These are phyloP conservation scores for Acanthamoeba triangularis DNA, from an alignment of 208 protist species.

Conservation along the genomic window DNA sequence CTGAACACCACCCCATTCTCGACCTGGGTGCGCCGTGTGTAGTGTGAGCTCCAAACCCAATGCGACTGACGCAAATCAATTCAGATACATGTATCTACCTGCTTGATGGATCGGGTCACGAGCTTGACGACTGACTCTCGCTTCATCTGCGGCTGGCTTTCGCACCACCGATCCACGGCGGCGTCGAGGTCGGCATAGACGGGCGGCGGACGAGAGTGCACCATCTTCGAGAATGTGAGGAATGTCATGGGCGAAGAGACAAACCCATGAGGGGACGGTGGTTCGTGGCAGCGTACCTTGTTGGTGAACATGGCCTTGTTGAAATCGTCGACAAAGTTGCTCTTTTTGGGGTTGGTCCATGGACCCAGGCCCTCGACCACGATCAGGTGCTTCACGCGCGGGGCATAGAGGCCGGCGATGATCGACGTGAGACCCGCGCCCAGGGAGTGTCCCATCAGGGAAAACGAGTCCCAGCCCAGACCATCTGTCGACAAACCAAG, in stretches of 20 bases:
- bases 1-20: conserved; percentile 35
- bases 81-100: too few relatives aligned
- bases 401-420: conserved; percentile 30
- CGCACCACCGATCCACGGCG: conserved; percentile 1
- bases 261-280: neutral
- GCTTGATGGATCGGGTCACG: conserved; percentile 1
- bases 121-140: neutral
- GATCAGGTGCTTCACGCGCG: neutral
- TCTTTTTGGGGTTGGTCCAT: neutral
- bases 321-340: conserved; percentile 28
- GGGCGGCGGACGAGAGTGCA: neutral
- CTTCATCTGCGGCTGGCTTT: conserved; percentile 25
- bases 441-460: conserved; percentile 25
- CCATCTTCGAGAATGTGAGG: neutral
- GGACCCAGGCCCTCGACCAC: conserved; percentile 48
- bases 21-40: neutral
- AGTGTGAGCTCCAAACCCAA: neutral
- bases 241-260: neutral
- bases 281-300: neutral
- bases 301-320: conserved; percentile 57
- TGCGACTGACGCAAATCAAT: too few relatives aligned
- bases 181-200: conserved; percentile 36
- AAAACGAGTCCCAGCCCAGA: conserved; percentile 51
- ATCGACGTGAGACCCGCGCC: neutral
- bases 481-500: neutral